Base-by-base conservation (phyloP, 805 yeast genomes). In the Saccharomyces mikatae region DNA sequence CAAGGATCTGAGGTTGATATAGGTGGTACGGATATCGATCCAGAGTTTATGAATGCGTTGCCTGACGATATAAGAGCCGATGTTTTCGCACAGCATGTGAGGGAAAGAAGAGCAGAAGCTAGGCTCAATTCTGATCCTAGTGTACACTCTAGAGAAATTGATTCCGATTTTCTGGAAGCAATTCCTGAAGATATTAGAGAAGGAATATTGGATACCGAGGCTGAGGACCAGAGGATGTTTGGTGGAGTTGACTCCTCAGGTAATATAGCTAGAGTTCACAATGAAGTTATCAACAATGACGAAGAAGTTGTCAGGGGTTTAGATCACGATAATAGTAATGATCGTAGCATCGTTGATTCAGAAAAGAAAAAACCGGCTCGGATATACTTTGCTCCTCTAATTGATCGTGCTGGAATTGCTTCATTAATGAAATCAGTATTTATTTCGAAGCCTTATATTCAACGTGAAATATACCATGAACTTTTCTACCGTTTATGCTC, bases 21-120 rank as follows among this genome's bases (percentile, higher is more conserved):
- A 41, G 80, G 91, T 46, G 96, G 94, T 0, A 84, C 96, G 2
- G 97, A 88, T 53, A 89, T 91, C 55, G 97, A 91, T 70, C 96
- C 96, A 0, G 92, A 87, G 60, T 91, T 89, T 66, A 75, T 91
- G 56, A 86, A 85, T 62, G 97, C 96, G 0, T 76, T 91, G 41
- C 97, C 97, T 0, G 96, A 89, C 47, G 94, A 88, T 52, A 87
- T 91, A 87, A 76, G 97, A 50, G 96, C 89, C 58, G 97, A 91
- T 64, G 97, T 90, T 0, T 83, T 88, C 64, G 81, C 91, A 0
- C 92, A 89, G 58, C 96, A 90, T 63, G 74, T 89, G 6, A 74
- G 90, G 46, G 94, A 88, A 60, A 75, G 91, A 55, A 76, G 94
- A 56, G 85, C 76, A 47, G 81, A 74, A 72, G 87, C 79, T 1